Evolutionary conservation across 371 early-diverging fungal genomes (phyloP), one percentile per base, ranked within the genome.

Genomic region (Mucor plumbeus): DNA sequence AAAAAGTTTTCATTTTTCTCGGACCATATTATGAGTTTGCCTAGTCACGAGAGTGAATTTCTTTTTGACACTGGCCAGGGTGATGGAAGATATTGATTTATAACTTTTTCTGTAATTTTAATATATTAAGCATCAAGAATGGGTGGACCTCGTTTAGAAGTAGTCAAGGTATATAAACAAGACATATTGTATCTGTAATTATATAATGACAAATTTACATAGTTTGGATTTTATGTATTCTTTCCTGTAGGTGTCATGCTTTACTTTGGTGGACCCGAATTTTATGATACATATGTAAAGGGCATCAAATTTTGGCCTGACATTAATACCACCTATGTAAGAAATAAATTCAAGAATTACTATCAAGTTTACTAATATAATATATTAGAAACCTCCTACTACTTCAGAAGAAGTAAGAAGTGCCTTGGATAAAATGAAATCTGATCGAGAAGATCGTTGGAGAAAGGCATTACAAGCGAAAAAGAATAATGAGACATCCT

Each of bases 161-260:
- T 84, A 21, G 67, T 80, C 43, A 84, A 84, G 71, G 84, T 84
- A 78, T 58, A 38, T 11, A 26, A 26, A 26, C 8, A 48, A 15
- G 11, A 10, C 13, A 19, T 5, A 4, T 4, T 59, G 31, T 31
- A 4, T n/a, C 2, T 44, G 1, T 44, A 5, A 34, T 4, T 15
- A 5, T 9, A 50, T 3, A 50, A 1, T 55, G 10, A 55, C 8
- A n/a, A 3, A 15, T 4, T 31, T 38, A 9, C 26, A 15, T 65
- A 84, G 85, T 85, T 85, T 76, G 85, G 85, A 26, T 65, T 85
- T 15, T 85, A 85, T 75, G 81, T 85, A 4, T 83, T 85, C 40
- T 85, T 81, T 61, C 85, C 85, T 34, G 79, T 85, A 31, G 83
- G 80, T 7, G 68, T 75, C 38, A 85, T 85, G 85, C 67, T 81